Percentiles rank a stretch among this genome's conserved stretches.
phyloP scores from a whole-genome alignment of 148 eudicot species.

The Mesembryanthemum crystallinum region DNA sequence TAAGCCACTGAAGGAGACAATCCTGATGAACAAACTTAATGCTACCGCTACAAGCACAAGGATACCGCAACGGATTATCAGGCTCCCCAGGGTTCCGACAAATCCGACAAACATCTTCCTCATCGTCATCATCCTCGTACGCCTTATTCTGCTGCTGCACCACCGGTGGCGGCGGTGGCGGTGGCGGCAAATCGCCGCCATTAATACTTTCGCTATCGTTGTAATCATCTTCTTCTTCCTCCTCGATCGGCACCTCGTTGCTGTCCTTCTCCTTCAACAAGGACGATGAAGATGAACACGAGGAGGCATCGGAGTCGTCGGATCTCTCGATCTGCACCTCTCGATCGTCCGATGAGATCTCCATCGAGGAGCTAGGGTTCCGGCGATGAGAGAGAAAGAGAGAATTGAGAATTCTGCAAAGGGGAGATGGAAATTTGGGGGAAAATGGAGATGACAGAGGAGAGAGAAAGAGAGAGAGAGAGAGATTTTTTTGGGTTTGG shows the following conservation, averaged over 20 bases:
- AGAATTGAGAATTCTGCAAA: conserved; percentile 14
- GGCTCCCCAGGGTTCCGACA: conserved; percentile 80
- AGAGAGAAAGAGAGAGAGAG: conserved; percentile 9
- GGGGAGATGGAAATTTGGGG: background rate
- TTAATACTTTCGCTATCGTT: background rate
- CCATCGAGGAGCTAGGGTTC: conserved; percentile 34
- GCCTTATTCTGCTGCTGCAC: background rate
- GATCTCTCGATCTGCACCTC: conserved; percentile 26
- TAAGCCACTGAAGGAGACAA: conserved; percentile 97
- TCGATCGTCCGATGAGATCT: conserved; percentile 39
- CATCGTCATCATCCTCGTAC: conserved; percentile 74
- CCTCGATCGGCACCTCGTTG: conserved; percentile 27
- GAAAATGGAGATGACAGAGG: background rate
- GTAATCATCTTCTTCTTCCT: conserved; percentile 12
- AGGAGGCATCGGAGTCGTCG: conserved; percentile 11
- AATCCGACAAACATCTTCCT: conserved; percentile 82
- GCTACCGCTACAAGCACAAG: conserved; percentile 93
- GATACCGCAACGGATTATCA: conserved; percentile 80
- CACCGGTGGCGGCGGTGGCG: background rate
- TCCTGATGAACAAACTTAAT: conserved; percentile 93
- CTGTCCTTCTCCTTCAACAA: conserved; percentile 7
- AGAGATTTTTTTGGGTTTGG: conserved; percentile 6
- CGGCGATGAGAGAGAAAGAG: conserved; percentile 22
- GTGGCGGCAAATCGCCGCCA: background rate
- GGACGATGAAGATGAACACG: conserved; percentile 23